phyloP scores from a whole-genome alignment of 108 stramenopile genomes.

The Fragilariopsis cylindrus region DNA sequence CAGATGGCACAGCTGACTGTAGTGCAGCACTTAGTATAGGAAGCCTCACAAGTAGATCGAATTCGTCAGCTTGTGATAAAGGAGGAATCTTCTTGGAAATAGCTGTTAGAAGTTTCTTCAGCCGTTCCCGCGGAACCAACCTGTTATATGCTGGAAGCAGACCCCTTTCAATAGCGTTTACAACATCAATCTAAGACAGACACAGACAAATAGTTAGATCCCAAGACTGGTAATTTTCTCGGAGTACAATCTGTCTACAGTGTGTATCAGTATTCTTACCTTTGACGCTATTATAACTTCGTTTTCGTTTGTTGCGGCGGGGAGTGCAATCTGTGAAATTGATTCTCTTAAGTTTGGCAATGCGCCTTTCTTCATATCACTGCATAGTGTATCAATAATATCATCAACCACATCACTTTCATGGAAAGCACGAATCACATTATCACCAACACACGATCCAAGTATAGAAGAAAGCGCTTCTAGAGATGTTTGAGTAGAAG shows the following conservation, averaged over 20 bases:
- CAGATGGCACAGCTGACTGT: slow-evolving; percentile 26
- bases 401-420: slow-evolving; percentile 10
- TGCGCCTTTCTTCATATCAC: background rate
- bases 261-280: background rate
- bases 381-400: slow-evolving; percentile 17
- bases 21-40: slow-evolving; percentile 67
- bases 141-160: slow-evolving; percentile 32
- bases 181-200: slow-evolving; percentile 7
- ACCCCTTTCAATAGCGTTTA: slow-evolving; percentile 5
- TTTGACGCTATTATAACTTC: slow-evolving; percentile 9
- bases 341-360: slow-evolving; percentile 12
- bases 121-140: slow-evolving; percentile 18
- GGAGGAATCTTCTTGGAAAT: slow-evolving; percentile 64
- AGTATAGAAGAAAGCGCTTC: slow-evolving; percentile 19
- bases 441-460: slow-evolving; percentile 23
- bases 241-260: background rate
- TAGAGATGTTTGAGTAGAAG: background rate
- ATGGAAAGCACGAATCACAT: slow-evolving; percentile 22
- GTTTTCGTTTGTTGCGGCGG: slow-evolving; percentile 7
- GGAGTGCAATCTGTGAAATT: slow-evolving; percentile 15
- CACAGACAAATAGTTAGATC: background rate
- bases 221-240: no score
- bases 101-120: slow-evolving; percentile 16
- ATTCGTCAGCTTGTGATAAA: slow-evolving; percentile 52
- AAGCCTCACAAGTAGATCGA: slow-evolving; percentile 45